Conservation (phyloP, 1,284 basidiomycete species). For the Schizopora paradoxa region DNA sequence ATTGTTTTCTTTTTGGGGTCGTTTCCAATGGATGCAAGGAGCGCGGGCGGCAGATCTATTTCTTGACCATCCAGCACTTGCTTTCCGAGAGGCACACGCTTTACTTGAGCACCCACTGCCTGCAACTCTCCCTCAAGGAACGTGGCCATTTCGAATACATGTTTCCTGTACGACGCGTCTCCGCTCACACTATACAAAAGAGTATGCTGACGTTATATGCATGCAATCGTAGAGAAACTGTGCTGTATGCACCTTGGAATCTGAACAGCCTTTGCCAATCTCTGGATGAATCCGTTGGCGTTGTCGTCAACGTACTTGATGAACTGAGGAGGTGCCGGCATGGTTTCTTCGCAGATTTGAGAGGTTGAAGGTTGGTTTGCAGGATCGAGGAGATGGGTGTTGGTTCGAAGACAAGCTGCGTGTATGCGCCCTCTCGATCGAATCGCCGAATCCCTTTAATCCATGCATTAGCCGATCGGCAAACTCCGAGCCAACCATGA, state of each 20-base stretch:
- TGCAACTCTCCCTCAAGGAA: slow-evolving; percentile 75
- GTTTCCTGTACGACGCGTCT: slow-evolving; percentile 59
- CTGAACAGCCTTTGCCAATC: slow-evolving; percentile 78
- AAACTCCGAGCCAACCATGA: too few relatives aligned
- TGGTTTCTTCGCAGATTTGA: slow-evolving; percentile 12
- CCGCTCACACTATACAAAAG: slow-evolving; percentile 51
- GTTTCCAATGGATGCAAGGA: slow-evolving; percentile 81
- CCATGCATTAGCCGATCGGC: too few relatives aligned
- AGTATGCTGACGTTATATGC: slow-evolving; percentile 1
- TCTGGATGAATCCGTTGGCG: slow-evolving; percentile 67
- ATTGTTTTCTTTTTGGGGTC: slow-evolving; percentile 90
- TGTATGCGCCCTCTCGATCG: too few relatives aligned
- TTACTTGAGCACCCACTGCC: slow-evolving; percentile 70
- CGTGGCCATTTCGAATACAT: slow-evolving; percentile 80
- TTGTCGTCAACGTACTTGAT: slow-evolving; percentile 66
- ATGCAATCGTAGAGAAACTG: neutral
- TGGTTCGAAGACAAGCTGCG: too few relatives aligned
- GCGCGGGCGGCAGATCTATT: slow-evolving; percentile 80
- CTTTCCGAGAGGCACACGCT: slow-evolving; percentile 71
- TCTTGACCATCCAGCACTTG: slow-evolving; percentile 79
- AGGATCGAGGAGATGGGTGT: too few relatives aligned
- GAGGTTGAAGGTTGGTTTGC: neutral
- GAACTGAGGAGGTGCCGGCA: slow-evolving; percentile 44
- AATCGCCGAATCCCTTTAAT: too few relatives aligned
- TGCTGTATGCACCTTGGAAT: slow-evolving; percentile 69